Conservation (phyloP, 2,329 filamentous ascomycete species). For the Dactylellina parvicollis region DNA sequence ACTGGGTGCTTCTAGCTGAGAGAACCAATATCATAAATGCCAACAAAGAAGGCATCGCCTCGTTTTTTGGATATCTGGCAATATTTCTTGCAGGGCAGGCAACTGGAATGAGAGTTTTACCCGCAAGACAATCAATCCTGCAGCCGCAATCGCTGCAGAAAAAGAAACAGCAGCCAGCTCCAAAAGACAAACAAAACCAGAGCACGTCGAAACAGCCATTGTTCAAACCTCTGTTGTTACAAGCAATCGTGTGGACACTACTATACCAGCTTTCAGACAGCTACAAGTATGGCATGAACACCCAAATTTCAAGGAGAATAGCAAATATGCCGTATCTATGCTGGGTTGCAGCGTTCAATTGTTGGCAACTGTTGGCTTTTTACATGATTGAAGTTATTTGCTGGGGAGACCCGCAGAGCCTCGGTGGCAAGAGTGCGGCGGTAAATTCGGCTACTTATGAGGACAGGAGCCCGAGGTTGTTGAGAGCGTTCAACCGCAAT, state of each 20-base stretch:
- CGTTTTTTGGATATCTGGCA: slow-evolving; percentile 89
- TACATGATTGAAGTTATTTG: slow-evolving; percentile 77
- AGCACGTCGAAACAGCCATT: slow-evolving; percentile 67
- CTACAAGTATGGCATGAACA: slow-evolving; percentile 74
- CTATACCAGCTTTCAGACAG: slow-evolving; percentile 77
- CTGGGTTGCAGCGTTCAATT: slow-evolving; percentile 93
- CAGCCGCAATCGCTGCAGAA: slow-evolving; percentile 22
- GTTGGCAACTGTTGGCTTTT: slow-evolving; percentile 80
- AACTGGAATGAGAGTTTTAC: slow-evolving; percentile 80
- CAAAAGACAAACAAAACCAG: too few species aligned
- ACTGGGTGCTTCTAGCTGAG: slow-evolving; percentile 83
- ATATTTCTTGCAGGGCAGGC: slow-evolving; percentile 93
- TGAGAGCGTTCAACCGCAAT: slow-evolving; percentile 87
- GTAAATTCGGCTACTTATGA: slow-evolving; percentile 72
- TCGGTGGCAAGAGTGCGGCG: slow-evolving; percentile 63
- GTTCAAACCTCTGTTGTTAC: slow-evolving; percentile 71
- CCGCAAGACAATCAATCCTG: slow-evolving; percentile 62
- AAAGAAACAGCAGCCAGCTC: slow-evolving; percentile 60
- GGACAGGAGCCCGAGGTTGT: slow-evolving; percentile 77
- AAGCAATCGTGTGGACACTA: slow-evolving; percentile 74
- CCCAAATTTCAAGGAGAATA: slow-evolving; percentile 84
- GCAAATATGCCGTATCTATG: slow-evolving; percentile 94
- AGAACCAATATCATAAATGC: slow-evolving; percentile 81
- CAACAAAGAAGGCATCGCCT: slow-evolving; percentile 96
- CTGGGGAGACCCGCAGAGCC: slow-evolving; percentile 77